phyloP scores from a whole-genome alignment of 352 stramenopile species.

The Phytophthora capsici region DNA sequence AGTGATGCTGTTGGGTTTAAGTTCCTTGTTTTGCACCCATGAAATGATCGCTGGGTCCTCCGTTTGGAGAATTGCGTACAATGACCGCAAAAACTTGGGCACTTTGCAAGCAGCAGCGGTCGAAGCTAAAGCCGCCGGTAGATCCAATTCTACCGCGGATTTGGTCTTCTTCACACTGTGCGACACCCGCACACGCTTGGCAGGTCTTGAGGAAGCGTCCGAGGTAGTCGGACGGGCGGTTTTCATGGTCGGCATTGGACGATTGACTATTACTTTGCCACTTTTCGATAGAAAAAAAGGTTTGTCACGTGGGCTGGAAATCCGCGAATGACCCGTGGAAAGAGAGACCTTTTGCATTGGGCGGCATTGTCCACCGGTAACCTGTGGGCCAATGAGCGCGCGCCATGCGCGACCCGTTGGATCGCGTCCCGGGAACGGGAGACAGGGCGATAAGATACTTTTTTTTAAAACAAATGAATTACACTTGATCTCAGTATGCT shows the following conservation, averaged over 20 bases:
- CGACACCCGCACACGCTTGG: slow-evolving; percentile 23
- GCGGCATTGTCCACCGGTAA: slow-evolving; percentile 17
- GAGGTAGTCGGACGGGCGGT: slow-evolving; percentile 24
- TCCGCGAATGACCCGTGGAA: slow-evolving; percentile 41
- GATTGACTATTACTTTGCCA: slow-evolving; percentile 5
- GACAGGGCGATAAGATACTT: slow-evolving; percentile 39
- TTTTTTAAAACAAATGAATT: slow-evolving; percentile 5
- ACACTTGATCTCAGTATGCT: slow-evolving; percentile 7
- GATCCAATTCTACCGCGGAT: background rate
- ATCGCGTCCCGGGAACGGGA: slow-evolving; percentile 36
- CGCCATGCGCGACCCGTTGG: slow-evolving; percentile 16
- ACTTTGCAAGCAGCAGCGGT: slow-evolving; percentile 55
- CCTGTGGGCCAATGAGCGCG: slow-evolving; percentile 24
- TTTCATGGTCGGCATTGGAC: slow-evolving; percentile 30
- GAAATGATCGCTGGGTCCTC: slow-evolving; percentile 73
- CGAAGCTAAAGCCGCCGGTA: slow-evolving; percentile 4
- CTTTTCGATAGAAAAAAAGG: slow-evolving; percentile 19
- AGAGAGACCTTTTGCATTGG: slow-evolving; percentile 5
- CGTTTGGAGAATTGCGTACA: slow-evolving; percentile 81
- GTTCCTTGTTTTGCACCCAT: slow-evolving; percentile 76
- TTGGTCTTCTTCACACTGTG: slow-evolving; percentile 6
- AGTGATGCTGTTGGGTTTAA: slow-evolving; percentile 60
- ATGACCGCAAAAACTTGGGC: slow-evolving; percentile 83
- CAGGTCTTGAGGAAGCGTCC: slow-evolving; percentile 8
- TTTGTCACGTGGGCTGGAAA: slow-evolving; percentile 29